phyloP scores from a whole-genome alignment of 306 rosid species.

The Prinsepia uniflora region DNA sequence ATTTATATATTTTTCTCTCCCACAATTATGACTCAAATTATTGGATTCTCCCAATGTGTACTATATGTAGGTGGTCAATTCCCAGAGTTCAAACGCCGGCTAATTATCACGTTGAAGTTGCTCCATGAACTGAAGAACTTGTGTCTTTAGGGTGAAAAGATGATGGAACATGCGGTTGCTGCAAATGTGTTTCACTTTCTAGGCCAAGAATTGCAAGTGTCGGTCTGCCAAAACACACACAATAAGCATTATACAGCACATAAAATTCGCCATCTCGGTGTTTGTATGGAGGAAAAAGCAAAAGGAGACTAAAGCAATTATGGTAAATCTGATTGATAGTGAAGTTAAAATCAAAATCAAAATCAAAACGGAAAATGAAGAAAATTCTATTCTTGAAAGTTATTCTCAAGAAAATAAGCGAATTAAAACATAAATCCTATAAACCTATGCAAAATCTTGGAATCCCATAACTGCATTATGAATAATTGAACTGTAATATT shows the following conservation, averaged over 20 bases:
- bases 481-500: neutral
- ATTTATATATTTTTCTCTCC: neutral
- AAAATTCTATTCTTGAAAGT: neutral
- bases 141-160: slow-evolving; percentile 54
- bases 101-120: slow-evolving; percentile 48
- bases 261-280: neutral
- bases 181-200: slow-evolving; percentile 50
- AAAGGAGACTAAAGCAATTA: neutral
- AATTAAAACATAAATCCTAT: neutral
- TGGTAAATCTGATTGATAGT: neutral
- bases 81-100: slow-evolving; percentile 17
- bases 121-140: slow-evolving; percentile 64
- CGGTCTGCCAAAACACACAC: slow-evolving; percentile 45
- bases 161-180: slow-evolving; percentile 45
- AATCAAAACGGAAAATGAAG: neutral
- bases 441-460: neutral
- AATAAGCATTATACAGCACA: neutral
- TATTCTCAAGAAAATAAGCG: neutral
- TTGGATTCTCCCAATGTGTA: slow-evolving; percentile 4
- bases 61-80: slow-evolving; percentile 22
- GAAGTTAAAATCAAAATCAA: neutral
- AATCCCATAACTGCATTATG: neutral
- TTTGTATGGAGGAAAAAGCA: neutral
- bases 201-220: slow-evolving; percentile 71
- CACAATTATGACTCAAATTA: neutral